Evolutionary conservation across 768 basidiomycete genomes (phyloP), one percentile per base, ranked within the genome.

Genomic region (Tricholoma saponaceum): DNA sequence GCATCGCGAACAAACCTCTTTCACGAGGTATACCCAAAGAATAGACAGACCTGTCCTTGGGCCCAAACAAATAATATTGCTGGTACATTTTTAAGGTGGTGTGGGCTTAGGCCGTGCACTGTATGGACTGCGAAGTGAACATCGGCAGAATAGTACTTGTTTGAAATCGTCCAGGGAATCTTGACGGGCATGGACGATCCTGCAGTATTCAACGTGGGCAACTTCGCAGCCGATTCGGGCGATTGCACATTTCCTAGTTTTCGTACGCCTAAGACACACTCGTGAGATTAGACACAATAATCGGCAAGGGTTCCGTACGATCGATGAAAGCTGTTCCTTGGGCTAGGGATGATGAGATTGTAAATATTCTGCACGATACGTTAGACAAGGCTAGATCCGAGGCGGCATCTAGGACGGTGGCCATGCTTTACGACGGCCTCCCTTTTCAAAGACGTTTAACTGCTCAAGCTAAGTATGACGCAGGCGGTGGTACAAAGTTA

Each of bases 71-170:
- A 92, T 43, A 94, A 73, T 28, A 92, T 70, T 9, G 92, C 92
- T 20, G 91, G 90, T 5, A 84, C 78, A 47, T 74, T 71, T 35
- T 71, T 70, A 16, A 79, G 71, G 18, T 76, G 69, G 46, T 75
- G 67, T 16, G 76, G 70, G 28, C 69, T 69, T 58, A 82, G 74
- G 10, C 77, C 74, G 28, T 74, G 71, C 54, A 83, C 67, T 16
- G 78, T 72, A 55, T 79, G 78, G 10, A 78, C 73, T 32, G 83
- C 72, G 66, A 93, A 92, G 59, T 85, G 83, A 6, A 94, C 87
- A 58, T 80, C 76, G 1, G 91, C 92, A 13, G 82, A 82, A 72
- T 93, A 94, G 71, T 94, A 94, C 68, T 83, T 86, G 75, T 92
- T 92, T 52, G 72, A 71, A 59, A 92, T 88, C 41, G 82, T 87